Base-by-base conservation (phyloP, 169 alveolate species). In the Plasmodium gonderi region DNA sequence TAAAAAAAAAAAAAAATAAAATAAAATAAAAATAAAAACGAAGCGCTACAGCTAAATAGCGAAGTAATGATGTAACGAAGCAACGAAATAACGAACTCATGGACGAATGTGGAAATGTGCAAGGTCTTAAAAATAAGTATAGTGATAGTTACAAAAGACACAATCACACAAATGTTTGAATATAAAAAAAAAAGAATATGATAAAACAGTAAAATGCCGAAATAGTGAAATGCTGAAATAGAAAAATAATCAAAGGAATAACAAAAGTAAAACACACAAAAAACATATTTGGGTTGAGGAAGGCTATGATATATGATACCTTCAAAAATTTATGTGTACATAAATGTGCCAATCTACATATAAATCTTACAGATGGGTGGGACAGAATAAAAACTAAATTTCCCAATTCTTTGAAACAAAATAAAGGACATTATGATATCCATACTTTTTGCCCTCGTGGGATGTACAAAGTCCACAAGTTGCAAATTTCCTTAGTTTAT, bases 101-200 rank as follows among this genome's bases (percentile, higher is more conserved):
- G 72, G 38, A 17, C n/a, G n/a, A 31, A 68, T 26, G 47, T 2
- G 31, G 75, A 78, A 78, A 20, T 45, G 67, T 47, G 47, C 65
- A 33, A 33, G 64, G 64, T 36, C 11, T 65, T 65, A 80, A 65
- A 80, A 80, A 38, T 42, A 69, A 40, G 79, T 64, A 38, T 29
- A 38, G 38, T 80, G 69, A 64, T 11, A 80, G 79, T 11, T 67
- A 80, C 91, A 80, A 80, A 80, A 80, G 49, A 80, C 26, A 80
- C 91, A 80, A 80, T 23, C 79, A 42, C 47, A 80, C 91, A 80
- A 80, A 79, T 33, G 64, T 40, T 14, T 45, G 29, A 44, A 77
- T 51, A 36, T n/a, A 45, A 77, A 77, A 76, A 17, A 20, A 42
- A 40, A 8, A 47, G 45, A 23, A 60, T 7, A 67, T 23, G 38